phyloP scores from a whole-genome alignment of 495 filamentous ascomycete species.

The Immersiella caudata region DNA sequence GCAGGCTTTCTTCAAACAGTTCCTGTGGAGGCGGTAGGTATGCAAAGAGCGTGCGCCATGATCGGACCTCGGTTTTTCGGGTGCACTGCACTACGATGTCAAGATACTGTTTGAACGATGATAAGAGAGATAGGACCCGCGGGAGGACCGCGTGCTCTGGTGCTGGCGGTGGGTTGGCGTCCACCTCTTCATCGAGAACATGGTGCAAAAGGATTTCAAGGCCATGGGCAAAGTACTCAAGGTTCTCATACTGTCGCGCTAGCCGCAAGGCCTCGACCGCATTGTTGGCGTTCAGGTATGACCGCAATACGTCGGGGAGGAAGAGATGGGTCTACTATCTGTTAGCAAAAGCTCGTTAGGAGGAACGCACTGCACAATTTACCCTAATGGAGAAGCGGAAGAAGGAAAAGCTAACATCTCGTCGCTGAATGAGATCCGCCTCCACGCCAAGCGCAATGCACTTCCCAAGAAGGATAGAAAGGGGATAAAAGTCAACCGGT shows the following conservation, averaged over 20 bases:
- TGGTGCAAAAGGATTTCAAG: constrained; percentile 92
- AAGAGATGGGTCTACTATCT: constrained; percentile 76
- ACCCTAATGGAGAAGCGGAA: constrained; percentile 82
- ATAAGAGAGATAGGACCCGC: constrained; percentile 83
- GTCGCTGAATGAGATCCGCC: constrained; percentile 85
- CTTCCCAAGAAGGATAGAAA: constrained; percentile 81
- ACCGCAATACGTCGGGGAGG: constrained; percentile 80
- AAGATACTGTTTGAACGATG: constrained; percentile 84
- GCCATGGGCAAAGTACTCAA: constrained; percentile 90
- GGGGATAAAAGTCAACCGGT: constrained; percentile 85
- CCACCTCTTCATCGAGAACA: constrained; percentile 92
- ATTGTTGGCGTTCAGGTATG: constrained; percentile 71
- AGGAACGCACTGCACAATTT: constrained; percentile 22
- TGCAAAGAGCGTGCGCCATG: constrained; percentile 90
- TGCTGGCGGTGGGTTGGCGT: constrained; percentile 61
- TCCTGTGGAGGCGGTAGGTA: constrained; percentile 86
- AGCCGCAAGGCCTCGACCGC: constrained; percentile 73
- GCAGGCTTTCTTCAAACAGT: constrained; percentile 88
- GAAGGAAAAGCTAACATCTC: constrained; percentile 85
- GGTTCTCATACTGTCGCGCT: constrained; percentile 77
- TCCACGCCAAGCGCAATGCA: constrained; percentile 90
- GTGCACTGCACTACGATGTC: constrained; percentile 98
- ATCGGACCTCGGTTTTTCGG: constrained; percentile 92
- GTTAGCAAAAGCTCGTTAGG: constrained; percentile 20
- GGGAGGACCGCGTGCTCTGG: constrained; percentile 78